Evolutionary conservation across 306 rosid genomes (phyloP).

Genomic region (Rubus parviflorus): DNA sequence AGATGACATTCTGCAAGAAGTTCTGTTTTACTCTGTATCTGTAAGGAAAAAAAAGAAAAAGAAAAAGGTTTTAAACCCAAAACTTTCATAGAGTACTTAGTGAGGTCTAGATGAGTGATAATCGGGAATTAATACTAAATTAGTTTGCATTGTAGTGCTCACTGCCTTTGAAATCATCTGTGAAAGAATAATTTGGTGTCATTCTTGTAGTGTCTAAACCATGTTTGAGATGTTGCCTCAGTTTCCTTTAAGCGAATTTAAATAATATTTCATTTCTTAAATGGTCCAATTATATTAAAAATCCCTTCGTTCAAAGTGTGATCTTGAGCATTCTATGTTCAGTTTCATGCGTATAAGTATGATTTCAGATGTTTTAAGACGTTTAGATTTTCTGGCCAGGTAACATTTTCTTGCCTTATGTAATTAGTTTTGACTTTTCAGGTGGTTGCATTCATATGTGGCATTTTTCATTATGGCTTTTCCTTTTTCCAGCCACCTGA

Average conservation of each 20-base stretch:
- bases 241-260: not conserved
- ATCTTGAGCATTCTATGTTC: not conserved
- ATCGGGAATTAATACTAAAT: not conserved
- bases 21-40: not conserved
- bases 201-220: not conserved
- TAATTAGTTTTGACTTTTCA: conserved; percentile 33
- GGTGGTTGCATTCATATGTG: conserved; percentile 83
- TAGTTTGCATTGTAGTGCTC: not conserved
- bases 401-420: conserved; percentile 11
- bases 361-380: not conserved
- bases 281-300: not conserved
- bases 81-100: not conserved
- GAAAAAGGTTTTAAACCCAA: too few relatives aligned
- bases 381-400: conserved; percentile 17
- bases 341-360: conserved; percentile 20
- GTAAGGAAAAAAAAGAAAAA: too few relatives aligned
- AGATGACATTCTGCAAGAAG: not conserved
- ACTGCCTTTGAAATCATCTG: not conserved
- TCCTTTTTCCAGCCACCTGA: conserved; percentile 60
- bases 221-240: not conserved
- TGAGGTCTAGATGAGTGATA: not conserved
- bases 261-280: not conserved
- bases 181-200: not conserved
- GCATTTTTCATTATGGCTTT: conserved; percentile 58
- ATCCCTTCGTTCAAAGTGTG: not conserved